Evolutionary conservation across 345 rosid genomes (phyloP).

Genomic region (Microthlaspi erraticum): DNA sequence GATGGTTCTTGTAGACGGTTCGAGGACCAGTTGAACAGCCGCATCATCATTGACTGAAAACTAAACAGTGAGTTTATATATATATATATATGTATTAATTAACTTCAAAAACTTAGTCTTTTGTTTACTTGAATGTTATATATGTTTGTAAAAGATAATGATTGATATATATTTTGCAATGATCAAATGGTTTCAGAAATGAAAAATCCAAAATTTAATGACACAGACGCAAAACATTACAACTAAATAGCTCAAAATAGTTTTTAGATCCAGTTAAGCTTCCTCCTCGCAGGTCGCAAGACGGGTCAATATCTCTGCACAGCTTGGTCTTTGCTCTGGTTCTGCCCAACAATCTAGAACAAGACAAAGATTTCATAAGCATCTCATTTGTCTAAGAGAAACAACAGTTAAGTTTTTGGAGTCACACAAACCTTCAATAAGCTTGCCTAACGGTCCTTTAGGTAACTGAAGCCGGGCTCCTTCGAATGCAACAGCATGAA

Average conservation of each 20-base stretch:
- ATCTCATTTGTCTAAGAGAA: background rate
- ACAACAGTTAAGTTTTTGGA: conserved; percentile 2
- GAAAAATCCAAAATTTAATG: background rate
- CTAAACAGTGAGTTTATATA: conserved; percentile 13
- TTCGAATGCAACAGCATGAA: conserved; percentile 70
- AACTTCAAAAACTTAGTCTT: conserved; percentile 2
- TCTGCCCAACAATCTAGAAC: conserved; percentile 85
- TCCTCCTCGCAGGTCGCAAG: conserved; percentile 61
- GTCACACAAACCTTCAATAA: conserved; percentile 68
- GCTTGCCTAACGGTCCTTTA: conserved; percentile 71
- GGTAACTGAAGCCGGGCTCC: conserved; percentile 79
- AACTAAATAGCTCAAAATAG: background rate
- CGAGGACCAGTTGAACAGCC: conserved; percentile 73
- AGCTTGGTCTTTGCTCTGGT: conserved; percentile 76
- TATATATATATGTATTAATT: too few relatives aligned
- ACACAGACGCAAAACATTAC: background rate
- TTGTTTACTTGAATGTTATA: conserved; percentile 21
- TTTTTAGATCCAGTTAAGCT: background rate
- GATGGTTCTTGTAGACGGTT: conserved; percentile 79
- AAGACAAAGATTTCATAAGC: conserved; percentile 20
- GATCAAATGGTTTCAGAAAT: conserved; percentile 21
- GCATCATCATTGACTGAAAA: conserved; percentile 62
- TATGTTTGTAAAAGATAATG: conserved; percentile 35
- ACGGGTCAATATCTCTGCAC: conserved; percentile 67
- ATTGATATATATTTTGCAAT: conserved; percentile 6